phyloP scores from a whole-genome alignment of 257 asterid genomes.

The Solanum pimpinellifolium region DNA sequence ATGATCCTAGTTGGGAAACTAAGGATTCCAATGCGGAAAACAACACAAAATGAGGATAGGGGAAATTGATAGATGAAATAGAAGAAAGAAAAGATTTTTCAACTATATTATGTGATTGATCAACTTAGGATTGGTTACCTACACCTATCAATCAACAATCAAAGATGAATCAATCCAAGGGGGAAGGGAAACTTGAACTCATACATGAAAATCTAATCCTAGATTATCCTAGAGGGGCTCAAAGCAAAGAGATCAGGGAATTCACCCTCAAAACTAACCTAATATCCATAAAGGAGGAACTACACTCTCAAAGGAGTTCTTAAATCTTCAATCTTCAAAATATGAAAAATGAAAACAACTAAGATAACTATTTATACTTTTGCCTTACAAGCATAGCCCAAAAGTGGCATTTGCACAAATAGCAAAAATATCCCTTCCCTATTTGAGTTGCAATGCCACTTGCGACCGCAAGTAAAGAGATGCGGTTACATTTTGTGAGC shows the following conservation, averaged over 20 bases:
- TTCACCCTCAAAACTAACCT: background rate
- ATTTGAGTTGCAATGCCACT: background rate
- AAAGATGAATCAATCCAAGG: background rate
- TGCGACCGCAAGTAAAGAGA: background rate
- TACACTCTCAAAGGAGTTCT: background rate
- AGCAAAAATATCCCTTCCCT: background rate
- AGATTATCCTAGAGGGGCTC: background rate
- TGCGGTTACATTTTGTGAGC: background rate
- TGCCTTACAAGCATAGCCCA: background rate
- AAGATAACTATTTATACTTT: background rate
- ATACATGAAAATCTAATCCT: background rate
- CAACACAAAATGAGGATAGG: background rate
- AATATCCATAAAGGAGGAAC: background rate
- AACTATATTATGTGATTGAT: background rate
- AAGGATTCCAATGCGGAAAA: background rate
- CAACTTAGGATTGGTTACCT: background rate
- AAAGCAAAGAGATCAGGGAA: background rate
- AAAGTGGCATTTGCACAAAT: background rate
- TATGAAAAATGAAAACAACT: background rate
- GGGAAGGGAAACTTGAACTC: background rate
- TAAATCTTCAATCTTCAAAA: background rate
- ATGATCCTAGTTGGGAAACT: background rate
- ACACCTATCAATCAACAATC: background rate
- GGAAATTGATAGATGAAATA: background rate
- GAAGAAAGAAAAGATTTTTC: background rate